Conservation (phyloP, 495 filamentous ascomycete genomes). For the Aspergillus affinis region DNA sequence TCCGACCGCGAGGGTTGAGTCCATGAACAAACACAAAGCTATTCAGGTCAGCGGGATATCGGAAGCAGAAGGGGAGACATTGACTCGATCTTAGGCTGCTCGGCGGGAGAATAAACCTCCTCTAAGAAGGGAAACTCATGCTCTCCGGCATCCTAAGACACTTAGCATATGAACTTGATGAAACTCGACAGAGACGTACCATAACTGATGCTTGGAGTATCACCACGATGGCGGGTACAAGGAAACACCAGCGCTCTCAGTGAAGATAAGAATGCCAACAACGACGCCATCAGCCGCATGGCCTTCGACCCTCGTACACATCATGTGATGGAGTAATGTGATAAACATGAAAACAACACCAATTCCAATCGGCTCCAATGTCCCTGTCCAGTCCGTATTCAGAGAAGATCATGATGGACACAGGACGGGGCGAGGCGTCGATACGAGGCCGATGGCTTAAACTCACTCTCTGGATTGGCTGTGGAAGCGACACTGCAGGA, state of each 20-base stretch:
- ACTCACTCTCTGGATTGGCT: neutral
- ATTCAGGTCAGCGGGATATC: neutral
- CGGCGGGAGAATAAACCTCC: slow-evolving; percentile 32
- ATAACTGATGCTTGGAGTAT: neutral
- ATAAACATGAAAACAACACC: neutral
- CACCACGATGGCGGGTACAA: neutral
- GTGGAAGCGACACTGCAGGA: neutral
- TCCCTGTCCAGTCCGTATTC: neutral
- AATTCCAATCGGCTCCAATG: neutral
- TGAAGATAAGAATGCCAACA: neutral
- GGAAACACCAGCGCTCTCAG: neutral
- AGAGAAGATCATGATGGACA: neutral
- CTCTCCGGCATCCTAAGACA: slow-evolving; percentile 23
- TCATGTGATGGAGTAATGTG: neutral
- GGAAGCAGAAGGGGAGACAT: neutral
- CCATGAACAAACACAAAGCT: slow-evolving; percentile 44
- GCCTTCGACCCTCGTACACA: neutral
- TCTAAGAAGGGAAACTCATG: slow-evolving; percentile 39
- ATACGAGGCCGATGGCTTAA: neutral
- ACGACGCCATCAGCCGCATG: neutral
- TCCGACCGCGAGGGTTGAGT: slow-evolving; percentile 36
- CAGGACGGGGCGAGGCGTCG: neutral
- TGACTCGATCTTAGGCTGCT: slow-evolving; percentile 36
- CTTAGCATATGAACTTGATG: neutral
- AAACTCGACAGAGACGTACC: neutral